Conservation (phyloP, 2,329 filamentous ascomycete species). For the Aspergillus sojae region DNA sequence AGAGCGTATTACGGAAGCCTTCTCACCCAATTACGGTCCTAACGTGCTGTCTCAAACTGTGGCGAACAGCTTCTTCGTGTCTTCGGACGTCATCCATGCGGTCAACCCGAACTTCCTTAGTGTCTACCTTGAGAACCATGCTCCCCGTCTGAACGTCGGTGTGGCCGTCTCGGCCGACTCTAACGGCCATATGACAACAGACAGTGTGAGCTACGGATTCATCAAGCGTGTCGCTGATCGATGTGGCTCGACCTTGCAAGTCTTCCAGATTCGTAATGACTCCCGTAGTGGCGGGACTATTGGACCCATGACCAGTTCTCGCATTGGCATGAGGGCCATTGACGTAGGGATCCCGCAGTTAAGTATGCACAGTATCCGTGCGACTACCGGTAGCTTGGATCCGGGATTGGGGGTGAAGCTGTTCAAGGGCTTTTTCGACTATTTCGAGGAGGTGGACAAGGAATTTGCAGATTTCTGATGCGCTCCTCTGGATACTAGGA, state of each 20-base stretch:
- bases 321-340: constrained; percentile 78
- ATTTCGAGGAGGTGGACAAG: constrained; percentile 79
- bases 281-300: constrained; percentile 87
- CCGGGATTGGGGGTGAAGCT: constrained; percentile 85
- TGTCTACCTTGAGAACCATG: constrained; percentile 81
- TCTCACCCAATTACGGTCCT: constrained; percentile 52
- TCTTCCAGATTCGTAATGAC: constrained; percentile 96
- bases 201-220: constrained; percentile 80
- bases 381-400: constrained; percentile 82
- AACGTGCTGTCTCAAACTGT: constrained; percentile 77
- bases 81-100: constrained; percentile 90
- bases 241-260: constrained; percentile 71
- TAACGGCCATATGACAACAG: constrained; percentile 96
- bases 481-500: neutral
- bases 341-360: constrained; percentile 90
- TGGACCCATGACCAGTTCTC: constrained; percentile 83
- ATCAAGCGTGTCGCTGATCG: constrained; percentile 77
- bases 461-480: constrained; percentile 64
- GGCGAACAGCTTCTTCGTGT: constrained; percentile 88
- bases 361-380: constrained; percentile 91
- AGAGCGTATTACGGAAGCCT: constrained; percentile 74
- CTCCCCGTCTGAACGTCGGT: constrained; percentile 85
- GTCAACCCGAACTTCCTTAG: constrained; percentile 91
- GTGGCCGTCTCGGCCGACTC: constrained; percentile 77
- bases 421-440: constrained; percentile 86